phyloP scores from a whole-genome alignment of 2,329 filamentous ascomycete genomes.

The Ceratocystis huliohia region DNA sequence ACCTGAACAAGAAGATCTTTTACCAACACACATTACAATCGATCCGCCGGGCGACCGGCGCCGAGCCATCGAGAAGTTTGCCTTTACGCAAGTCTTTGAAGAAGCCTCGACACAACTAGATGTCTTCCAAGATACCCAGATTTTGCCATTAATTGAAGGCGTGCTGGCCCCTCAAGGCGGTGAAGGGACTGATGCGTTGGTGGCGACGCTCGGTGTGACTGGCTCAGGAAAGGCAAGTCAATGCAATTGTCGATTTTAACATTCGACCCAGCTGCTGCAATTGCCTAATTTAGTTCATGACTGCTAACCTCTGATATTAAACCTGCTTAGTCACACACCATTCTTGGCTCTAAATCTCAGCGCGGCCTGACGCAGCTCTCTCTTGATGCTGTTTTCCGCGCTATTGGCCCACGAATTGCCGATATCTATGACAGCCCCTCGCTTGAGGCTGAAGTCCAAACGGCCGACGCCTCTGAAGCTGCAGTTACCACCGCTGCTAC shows the following conservation, averaged over 20 bases:
- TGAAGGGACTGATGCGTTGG: conserved; percentile 73
- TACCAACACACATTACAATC: conserved; percentile 57
- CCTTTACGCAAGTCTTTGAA: conserved; percentile 86
- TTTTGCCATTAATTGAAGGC: conserved; percentile 64
- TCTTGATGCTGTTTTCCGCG: conserved; percentile 79
- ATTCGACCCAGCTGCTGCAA: neutral
- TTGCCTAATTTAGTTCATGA: neutral
- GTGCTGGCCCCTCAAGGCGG: conserved; percentile 54
- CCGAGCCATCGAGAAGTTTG: conserved; percentile 82
- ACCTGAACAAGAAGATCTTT: conserved; percentile 28
- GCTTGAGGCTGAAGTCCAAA: conserved; percentile 59
- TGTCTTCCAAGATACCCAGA: conserved; percentile 67
- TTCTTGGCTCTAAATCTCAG: conserved; percentile 74
- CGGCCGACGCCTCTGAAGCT: conserved; percentile 71
- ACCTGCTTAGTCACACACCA: conserved; percentile 71
- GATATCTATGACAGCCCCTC: conserved; percentile 45
- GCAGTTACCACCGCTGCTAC: conserved; percentile 58
- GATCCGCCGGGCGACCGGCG: conserved; percentile 77
- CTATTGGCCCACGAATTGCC: conserved; percentile 59
- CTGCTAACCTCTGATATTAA: conserved; percentile 2
- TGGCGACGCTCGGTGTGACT: conserved; percentile 87
- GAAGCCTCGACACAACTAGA: conserved; percentile 75
- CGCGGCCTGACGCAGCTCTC: conserved; percentile 84
- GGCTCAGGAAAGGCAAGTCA: conserved; percentile 77
- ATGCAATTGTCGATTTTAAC: neutral